Evolutionary conservation across 495 filamentous ascomycete genomes (phyloP), one percentile per base, ranked within the genome.

Genomic region (Penicillium pulvis): DNA sequence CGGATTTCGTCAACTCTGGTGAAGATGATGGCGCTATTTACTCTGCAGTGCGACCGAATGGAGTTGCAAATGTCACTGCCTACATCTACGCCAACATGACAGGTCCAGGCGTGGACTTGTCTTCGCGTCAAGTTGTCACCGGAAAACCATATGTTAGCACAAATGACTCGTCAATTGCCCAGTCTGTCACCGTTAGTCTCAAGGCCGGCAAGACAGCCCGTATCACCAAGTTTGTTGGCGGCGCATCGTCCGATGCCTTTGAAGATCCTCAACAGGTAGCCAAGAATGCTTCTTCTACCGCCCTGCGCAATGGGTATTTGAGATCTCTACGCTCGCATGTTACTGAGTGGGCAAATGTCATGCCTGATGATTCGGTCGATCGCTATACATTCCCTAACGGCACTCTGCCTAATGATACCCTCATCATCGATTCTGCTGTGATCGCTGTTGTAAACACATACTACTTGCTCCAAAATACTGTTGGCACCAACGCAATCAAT

Each of bases 391-490:
- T 81, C 50, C 86, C 0, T 6, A 86, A 86, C 35, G 86, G 85
- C 8, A 75, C 75, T 16, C 69, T 92, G 10, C 89, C 86, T 2
- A 66, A 74, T 0, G 84, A 91, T 60, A 58, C 67, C 11, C 77
- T 87, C 50, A 77, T 89, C 26, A 72, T 83, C 50, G 81, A 85
- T 58, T 73, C 83, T 28, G 85, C 89, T 19, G 84, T 92, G 41
- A 79, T 81, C 11, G 78, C 87, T 1, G 81, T 91, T 5, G 81
- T 84, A 5, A 90, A 84, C 56, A 77, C 83, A 1, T 92, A 87
- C 69, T 86, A 90, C 60, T 70, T 93, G 0, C 70, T 93, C 19
- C 86, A 90, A 58, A 89, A 90, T 54, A 88, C 83, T 0, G 79
- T 84, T 17, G 77, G 83, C 4, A 66, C 74, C 17, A 85, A 86